These are phyloP conservation scores for Colletotrichum gloeosporioides DNA, from an alignment of 2,329 filamentous ascomycete species.

Conservation along the genomic window DNA sequence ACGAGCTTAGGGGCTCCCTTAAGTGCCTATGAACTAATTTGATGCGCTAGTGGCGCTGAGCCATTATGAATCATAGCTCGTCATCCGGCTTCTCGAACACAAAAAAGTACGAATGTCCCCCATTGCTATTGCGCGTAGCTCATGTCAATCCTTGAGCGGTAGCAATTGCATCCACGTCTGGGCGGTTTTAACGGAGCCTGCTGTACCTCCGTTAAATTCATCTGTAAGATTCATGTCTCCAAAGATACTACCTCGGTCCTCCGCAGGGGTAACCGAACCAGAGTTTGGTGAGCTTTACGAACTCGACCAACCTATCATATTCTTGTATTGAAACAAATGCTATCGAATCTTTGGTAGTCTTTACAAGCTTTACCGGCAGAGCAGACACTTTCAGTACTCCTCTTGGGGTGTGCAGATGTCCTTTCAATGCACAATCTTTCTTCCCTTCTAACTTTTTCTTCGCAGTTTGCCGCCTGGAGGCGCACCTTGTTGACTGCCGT, in stretches of 20 bases:
- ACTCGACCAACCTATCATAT: not conserved
- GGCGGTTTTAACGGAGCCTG: not conserved
- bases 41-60: not conserved
- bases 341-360: not conserved
- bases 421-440: not conserved
- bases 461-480: too few species aligned
- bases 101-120: not conserved
- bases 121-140: not conserved
- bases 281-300: not conserved
- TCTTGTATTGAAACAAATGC: not conserved
- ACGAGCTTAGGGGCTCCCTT: fast-evolving
- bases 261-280: not conserved
- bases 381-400: too few species aligned
- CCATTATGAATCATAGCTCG: not conserved
- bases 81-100: not conserved
- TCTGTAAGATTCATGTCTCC: not conserved
- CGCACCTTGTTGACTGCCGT: too few species aligned
- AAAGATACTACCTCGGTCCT: not conserved
- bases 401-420: not conserved
- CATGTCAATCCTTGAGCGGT: not conserved
- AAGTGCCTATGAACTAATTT: not conserved
- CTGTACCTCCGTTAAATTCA: not conserved
- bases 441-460: too few species aligned
- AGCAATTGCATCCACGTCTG: not conserved
- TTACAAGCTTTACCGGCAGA: not conserved